These are phyloP conservation scores for Helicostylum pulchrum DNA, from an alignment of 192 early-diverging fungal genomes.

Conservation along the genomic window DNA sequence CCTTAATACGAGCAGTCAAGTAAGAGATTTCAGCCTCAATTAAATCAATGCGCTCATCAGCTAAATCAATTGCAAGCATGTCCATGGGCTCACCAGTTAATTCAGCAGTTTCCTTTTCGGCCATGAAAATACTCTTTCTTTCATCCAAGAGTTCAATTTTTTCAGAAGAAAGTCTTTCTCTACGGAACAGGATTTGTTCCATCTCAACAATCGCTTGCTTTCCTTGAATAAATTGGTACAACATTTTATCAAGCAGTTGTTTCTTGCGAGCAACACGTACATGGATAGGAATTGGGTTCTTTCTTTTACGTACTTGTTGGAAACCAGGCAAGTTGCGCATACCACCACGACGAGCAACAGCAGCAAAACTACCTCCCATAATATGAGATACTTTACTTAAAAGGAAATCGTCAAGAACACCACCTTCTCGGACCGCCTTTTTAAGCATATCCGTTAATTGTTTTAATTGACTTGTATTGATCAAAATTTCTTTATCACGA, in stretches of 20 bases:
- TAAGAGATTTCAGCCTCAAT: slow-evolving; percentile 57
- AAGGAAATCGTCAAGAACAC: slow-evolving; percentile 31
- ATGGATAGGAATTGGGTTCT: slow-evolving; percentile 30
- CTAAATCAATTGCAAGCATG: slow-evolving; percentile 41
- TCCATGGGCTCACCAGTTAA: slow-evolving; percentile 23
- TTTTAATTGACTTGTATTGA: slow-evolving; percentile 41
- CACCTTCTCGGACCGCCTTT: slow-evolving; percentile 39
- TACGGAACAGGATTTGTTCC: slow-evolving; percentile 48
- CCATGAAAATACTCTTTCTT: slow-evolving; percentile 46
- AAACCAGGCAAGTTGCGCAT: slow-evolving; percentile 12
- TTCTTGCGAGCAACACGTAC: slow-evolving; percentile 48
- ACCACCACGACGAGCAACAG: slow-evolving; percentile 23
- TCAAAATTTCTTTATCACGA: slow-evolving; percentile 53
- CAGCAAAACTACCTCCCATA: slow-evolving; percentile 40
- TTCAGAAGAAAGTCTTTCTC: slow-evolving; percentile 44
- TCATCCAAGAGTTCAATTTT: slow-evolving; percentile 52
- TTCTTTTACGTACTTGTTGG: slow-evolving; percentile 8
- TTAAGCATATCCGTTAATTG: slow-evolving; percentile 53
- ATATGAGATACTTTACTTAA: slow-evolving; percentile 32
- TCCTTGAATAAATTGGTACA: slow-evolving; percentile 53
- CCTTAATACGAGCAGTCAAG: slow-evolving; percentile 51
- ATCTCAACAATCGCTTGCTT: slow-evolving; percentile 52
- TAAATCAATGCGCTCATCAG: slow-evolving; percentile 58
- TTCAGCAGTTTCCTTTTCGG: slow-evolving; percentile 39
- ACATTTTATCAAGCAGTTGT: slow-evolving; percentile 50